Base-by-base conservation (phyloP, 805 yeast genomes). In the Barnettozyma wickerhamii region DNA sequence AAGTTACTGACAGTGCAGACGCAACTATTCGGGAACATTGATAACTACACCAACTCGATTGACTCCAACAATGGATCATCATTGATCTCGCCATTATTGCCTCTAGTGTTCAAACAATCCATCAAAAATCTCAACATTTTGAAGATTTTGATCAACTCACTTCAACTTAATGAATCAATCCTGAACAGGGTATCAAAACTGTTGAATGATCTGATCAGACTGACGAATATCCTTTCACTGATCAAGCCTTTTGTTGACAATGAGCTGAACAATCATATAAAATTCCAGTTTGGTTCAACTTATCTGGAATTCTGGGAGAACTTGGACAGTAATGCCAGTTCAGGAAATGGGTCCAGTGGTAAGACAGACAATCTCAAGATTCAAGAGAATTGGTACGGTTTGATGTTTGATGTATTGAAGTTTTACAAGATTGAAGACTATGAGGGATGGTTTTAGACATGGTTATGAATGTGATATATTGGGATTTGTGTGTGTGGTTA, bases 391-490 rank as follows among this genome's bases (percentile, higher is more conserved):
- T 56, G 60, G 60, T 27, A 48, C 21, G 51, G 55, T 1, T 46
- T 56, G 19, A 52, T 56, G 43, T 20, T 35, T 12, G 60, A 56
- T 28, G 46, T 53, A 10, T 40, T 48, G 17, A 42, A 41, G 10
- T 46, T 34, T 27, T 20, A 46, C 6, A 43, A 48, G 40, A 35
- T 34, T 14, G 59, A 55, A 31, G 58, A 54, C 18, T 47, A 40
- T 38, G 55, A 55, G 17, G 60, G 60, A 10, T 56, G 60, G 60
- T 54, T 47, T 34, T 53, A n/a, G n/a, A n/a, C n/a, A n/a, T n/a
- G n/a, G n/a, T n/a, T n/a, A n/a, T n/a, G n/a, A n/a, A n/a, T n/a
- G n/a, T n/a, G n/a, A n/a, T n/a, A n/a, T n/a, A n/a, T n/a, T n/a
- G n/a, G n/a, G 36, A 46, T 23, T 23, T 23, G 26, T 9, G 26